Evolutionary conservation across 768 basidiomycete species (phyloP).

Genomic region (Kwoniella bestiolae): DNA sequence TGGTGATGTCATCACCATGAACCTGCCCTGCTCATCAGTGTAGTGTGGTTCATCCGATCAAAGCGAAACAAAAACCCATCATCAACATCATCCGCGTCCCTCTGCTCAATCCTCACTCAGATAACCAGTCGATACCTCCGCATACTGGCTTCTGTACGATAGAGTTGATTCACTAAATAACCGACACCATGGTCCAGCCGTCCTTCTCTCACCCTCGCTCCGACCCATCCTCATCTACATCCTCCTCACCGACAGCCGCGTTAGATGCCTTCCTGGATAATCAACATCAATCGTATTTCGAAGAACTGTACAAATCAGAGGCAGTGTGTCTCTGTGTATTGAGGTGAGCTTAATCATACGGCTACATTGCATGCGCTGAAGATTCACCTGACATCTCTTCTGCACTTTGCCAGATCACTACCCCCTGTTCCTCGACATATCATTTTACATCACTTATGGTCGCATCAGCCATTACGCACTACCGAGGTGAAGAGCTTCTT

Average conservation of each 20-base stretch:
- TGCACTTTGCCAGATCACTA: conserved; percentile 13
- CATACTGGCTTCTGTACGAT: too few relatives aligned
- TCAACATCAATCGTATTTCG: conserved; percentile 51
- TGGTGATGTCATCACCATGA: conserved; percentile 13
- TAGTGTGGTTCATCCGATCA: too few relatives aligned
- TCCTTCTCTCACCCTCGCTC: conserved; percentile 40
- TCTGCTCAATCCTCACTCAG: neutral
- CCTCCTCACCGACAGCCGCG: conserved; percentile 43
- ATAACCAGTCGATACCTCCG: neutral
- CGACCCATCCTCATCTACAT: conserved; percentile 7
- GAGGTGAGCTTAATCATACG: conserved; percentile 31
- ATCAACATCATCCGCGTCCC: too few relatives aligned
- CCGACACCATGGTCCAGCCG: conserved; percentile 46
- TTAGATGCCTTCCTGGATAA: conserved; percentile 51
- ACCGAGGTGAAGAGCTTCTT: conserved; percentile 39
- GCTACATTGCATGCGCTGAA: neutral
- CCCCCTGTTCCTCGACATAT: conserved; percentile 54
- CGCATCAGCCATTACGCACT: conserved; percentile 32
- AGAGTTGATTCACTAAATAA: too few relatives aligned
- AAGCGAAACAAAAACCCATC: too few relatives aligned
- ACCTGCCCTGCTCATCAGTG: too few relatives aligned
- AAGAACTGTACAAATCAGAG: conserved; percentile 52
- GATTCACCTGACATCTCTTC: neutral
- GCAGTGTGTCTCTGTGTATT: conserved; percentile 55
- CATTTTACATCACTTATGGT: conserved; percentile 52